Base-by-base conservation (phyloP, 2,329 filamentous ascomycete genomes). In the Myriosclerotinia curreyana region DNA sequence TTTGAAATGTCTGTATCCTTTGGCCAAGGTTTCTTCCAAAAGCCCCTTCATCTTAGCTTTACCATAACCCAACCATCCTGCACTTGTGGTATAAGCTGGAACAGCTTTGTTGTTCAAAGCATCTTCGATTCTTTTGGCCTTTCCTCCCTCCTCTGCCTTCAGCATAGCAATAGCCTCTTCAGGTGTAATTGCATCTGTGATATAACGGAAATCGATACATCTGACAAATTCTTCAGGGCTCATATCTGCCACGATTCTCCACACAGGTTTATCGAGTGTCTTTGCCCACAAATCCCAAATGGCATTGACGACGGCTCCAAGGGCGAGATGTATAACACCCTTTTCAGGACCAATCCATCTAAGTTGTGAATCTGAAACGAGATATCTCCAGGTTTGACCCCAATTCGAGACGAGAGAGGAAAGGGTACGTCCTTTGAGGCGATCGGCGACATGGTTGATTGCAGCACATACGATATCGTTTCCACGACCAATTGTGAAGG, bases 201-300 rank as follows among this genome's bases (percentile, higher is more conserved):
- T 96, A 78, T 97, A 96, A 58, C 92, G 84, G 80, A 96, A 97
- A 78, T 96, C 93, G 75, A 97, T 93, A 79, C 92, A 94, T 65
- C 82, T 79, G 60, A 96, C 92, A 60, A 96, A 86, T 79, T 96
- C 88, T 77, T 95, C 89, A 0, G 92, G 91, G 4, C 83, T 88
- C 90, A 96, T 96, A 70, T 96, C 92, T 14, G 90, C 89, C 31
- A 97, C 89, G 67, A 97, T 88, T 65, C 87, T 84, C 93, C 92
- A 96, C 17, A 96, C 91, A 4, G 92, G 93, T 80, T 96, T 96
- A 69, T 84, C 82, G 44, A 95, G 84, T 2, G 83, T 83, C 80
- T 96, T 96, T 62, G 91, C 92, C 92, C 92, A 96, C n/a, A 96
- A 84, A 76, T 96, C 92, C 92, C 92, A 96, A 72, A 96, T 82